These are phyloP conservation scores for Linnemannia exigua DNA, from an alignment of 192 early-diverging fungal genomes.

Conservation along the genomic window DNA sequence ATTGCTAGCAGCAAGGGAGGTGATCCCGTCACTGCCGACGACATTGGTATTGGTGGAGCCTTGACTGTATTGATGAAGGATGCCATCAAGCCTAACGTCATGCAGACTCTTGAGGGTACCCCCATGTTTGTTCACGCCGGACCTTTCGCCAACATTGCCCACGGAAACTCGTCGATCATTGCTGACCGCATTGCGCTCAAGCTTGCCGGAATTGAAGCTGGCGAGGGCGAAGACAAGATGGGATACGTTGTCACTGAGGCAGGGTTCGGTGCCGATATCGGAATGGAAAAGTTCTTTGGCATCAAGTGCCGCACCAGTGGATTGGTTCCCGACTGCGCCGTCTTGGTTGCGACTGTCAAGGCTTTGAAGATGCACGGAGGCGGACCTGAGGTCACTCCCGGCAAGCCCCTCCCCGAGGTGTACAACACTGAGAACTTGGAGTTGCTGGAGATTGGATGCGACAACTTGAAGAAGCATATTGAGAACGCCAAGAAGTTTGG, in stretches of 20 bases:
- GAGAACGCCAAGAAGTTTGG: conserved; percentile 92
- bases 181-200: conserved; percentile 97
- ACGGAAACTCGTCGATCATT: conserved; percentile 96
- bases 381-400: conserved; percentile 86
- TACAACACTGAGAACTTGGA: conserved; percentile 92
- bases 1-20: conserved; percentile 88
- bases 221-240: conserved; percentile 65
- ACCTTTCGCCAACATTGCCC: conserved; percentile 99
- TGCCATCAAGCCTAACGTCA: conserved; percentile 97
- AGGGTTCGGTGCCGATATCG: conserved; percentile 99
- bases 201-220: conserved; percentile 82
- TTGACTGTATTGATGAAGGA: conserved; percentile 98
- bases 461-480: conserved; percentile 93
- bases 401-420: conserved; percentile 91
- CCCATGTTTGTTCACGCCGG: conserved; percentile 99
- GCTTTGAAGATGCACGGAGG: conserved; percentile 99
- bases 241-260: conserved; percentile 98
- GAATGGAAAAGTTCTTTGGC: conserved; percentile 99
- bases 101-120: conserved; percentile 99
- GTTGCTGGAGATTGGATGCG: conserved; percentile 85
- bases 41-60: conserved; percentile 95
- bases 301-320: conserved; percentile 97
- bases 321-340: conserved; percentile 91
- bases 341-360: conserved; percentile 94
- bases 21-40: conserved; percentile 93